Percentiles rank a stretch among this genome's conserved stretches.
Conservation (phyloP, 768 basidiomycete species). For the Suillus decipiens region DNA sequence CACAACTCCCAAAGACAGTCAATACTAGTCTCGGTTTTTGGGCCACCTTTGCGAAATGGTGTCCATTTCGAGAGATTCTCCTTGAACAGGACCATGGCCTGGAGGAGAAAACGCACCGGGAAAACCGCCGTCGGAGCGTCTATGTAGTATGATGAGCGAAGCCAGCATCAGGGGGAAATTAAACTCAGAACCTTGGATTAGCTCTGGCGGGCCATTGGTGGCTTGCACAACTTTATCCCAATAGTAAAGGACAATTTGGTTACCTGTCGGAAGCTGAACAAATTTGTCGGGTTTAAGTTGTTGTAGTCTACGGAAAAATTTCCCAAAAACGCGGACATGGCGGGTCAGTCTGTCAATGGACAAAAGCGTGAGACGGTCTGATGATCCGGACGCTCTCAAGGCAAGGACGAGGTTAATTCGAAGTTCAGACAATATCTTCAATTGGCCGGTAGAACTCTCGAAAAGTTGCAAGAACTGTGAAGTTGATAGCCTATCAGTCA, state of each 20-base stretch:
- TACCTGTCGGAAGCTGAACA: constrained; percentile 60
- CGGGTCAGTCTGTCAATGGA: constrained; percentile 62
- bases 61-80: constrained; percentile 82
- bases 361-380: constrained; percentile 40
- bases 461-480: constrained; percentile 64
- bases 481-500: constrained; percentile 6
- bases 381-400: constrained; percentile 36
- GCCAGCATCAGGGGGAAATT: background rate
- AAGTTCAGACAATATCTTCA: constrained; percentile 55
- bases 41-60: constrained; percentile 60
- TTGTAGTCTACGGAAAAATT: constrained; percentile 77
- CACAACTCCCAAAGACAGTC: constrained; percentile 6
- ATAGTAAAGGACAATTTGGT: constrained; percentile 73
- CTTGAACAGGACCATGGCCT: constrained; percentile 85
- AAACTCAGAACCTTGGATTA: constrained; percentile 54
- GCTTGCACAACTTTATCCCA: constrained; percentile 81
- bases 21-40: constrained; percentile 60
- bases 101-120: constrained; percentile 79
- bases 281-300: constrained; percentile 62
- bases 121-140: constrained; percentile 66
- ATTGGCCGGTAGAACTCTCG: constrained; percentile 54
- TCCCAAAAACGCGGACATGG: constrained; percentile 73
- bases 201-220: constrained; percentile 50
- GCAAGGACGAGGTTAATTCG: constrained; percentile 55
- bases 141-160: constrained; percentile 26